Base-by-base conservation (phyloP, 257 asterid species). In the Marsdenia floribunda region DNA sequence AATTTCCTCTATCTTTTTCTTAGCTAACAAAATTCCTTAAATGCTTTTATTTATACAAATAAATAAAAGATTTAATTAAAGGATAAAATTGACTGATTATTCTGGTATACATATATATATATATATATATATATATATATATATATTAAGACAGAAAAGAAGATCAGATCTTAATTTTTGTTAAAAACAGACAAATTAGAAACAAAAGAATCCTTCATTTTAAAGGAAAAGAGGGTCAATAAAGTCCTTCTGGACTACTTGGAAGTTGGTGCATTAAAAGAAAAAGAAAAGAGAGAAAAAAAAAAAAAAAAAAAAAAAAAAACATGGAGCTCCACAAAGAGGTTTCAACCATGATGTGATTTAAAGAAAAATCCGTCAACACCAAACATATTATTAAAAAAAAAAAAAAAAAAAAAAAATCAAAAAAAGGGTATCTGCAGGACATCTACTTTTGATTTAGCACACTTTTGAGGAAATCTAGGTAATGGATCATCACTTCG, bases 191-290 rank as follows among this genome's bases (percentile, higher is more conserved):
- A 44, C 12, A 44, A 44, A 49, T 49, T 49, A 49, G 13, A 40
- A 42, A 42, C n/a, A 68, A 46, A 57, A 65, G 58, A 82, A 82
- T 73, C 74, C 76, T 73, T 71, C 66, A 73, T 78, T 74, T 79
- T 33, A 72, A 75, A 75, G 80, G 75, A 35, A 59, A 78, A 79
- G 77, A 85, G 75, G 76, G 91, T 87, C 90, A 84, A 85, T 70
- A 85, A 83, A 65, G 83, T 44, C 24, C 60, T 74, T 16, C 4
- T 64, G 46, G 70, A 78, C 65, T 82, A 83, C 88, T 75, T 86
- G 86, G 91, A 78, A 81, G 81, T 87, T 80, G 90, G 84, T 87
- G 88, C 87, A 79, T 76, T 73, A 73, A 58, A 68, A 70, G 73
- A 79, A 77, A 76, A 65, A 66, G 55, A 77, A 82, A 83, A 84